Conservation (phyloP, 192 early-diverging fungal species). For the Coemansia sp. region DNA sequence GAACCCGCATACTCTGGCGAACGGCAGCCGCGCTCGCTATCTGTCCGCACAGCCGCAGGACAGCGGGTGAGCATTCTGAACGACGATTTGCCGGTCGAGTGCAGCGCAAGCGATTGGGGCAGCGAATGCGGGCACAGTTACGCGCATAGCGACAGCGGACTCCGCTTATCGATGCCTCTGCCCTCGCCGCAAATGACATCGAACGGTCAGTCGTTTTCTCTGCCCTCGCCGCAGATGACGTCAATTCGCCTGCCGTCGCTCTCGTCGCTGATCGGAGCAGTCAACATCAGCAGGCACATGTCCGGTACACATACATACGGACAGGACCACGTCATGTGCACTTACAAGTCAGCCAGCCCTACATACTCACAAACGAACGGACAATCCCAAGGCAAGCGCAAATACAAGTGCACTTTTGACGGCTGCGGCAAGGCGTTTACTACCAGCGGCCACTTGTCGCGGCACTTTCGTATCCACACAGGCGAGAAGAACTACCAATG, state of each 20-base stretch:
- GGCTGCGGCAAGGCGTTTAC: slow-evolving; percentile 78
- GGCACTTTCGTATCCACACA: slow-evolving; percentile 80
- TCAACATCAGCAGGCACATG: slow-evolving; percentile 6
- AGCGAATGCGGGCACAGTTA: slow-evolving; percentile 28
- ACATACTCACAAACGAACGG: slow-evolving; percentile 19
- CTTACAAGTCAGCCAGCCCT: slow-evolving; percentile 6
- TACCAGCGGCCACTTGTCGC: slow-evolving; percentile 80
- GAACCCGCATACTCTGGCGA: not conserved
- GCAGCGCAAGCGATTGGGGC: slow-evolving; percentile 1
- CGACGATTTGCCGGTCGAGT: slow-evolving; percentile 10
- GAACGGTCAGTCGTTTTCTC: slow-evolving; percentile 27
- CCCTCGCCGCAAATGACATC: slow-evolving; percentile 28
- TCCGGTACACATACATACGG: not conserved
- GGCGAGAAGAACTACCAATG: slow-evolving; percentile 80
- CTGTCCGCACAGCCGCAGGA: slow-evolving; percentile 43
- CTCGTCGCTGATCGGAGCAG: slow-evolving; percentile 35
- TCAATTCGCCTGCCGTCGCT: slow-evolving; percentile 38
- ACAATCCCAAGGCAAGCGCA: slow-evolving; percentile 60
- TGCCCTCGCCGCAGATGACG: slow-evolving; percentile 26
- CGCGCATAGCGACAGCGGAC: slow-evolving; percentile 17
- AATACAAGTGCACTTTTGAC: slow-evolving; percentile 65
- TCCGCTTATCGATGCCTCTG: slow-evolving; percentile 27
- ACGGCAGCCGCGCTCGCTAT: slow-evolving; percentile 37
- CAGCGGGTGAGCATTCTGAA: slow-evolving; percentile 53
- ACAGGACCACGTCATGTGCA: not conserved